These are phyloP conservation scores for Podaxis sp. DNA, from an alignment of 768 basidiomycete genomes.

Conservation along the genomic window DNA sequence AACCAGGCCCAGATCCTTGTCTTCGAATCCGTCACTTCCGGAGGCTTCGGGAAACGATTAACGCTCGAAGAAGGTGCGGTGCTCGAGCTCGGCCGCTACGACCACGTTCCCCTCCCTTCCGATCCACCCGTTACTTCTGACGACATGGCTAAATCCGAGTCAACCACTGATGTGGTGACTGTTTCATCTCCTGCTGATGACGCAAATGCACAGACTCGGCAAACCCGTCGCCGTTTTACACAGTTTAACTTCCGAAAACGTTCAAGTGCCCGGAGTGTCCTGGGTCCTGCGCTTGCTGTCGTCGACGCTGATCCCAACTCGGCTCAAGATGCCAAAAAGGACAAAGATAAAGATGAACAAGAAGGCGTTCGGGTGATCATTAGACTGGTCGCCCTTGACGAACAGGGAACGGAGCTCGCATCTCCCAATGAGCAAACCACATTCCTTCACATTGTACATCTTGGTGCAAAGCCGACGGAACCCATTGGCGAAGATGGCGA, in stretches of 20 bases:
- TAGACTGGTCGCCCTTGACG: conserved; percentile 77
- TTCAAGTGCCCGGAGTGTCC: conserved; percentile 45
- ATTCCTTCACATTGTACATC: conserved; percentile 80
- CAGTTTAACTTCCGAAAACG: conserved; percentile 67
- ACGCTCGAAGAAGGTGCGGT: conserved; percentile 76
- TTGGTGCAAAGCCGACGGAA: conserved; percentile 44
- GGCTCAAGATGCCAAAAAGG: conserved; percentile 35
- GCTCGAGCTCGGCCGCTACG: conserved; percentile 78
- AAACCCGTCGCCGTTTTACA: conserved; percentile 57
- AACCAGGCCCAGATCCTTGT: conserved; percentile 49
- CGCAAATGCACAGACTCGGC: conserved; percentile 10
- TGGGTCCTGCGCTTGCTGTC: conserved; percentile 77
- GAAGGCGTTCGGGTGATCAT: conserved; percentile 80
- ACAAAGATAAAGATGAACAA: conserved; percentile 45
- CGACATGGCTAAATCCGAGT: conserved; percentile 21
- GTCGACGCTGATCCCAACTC: conserved; percentile 65
- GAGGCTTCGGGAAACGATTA: conserved; percentile 78
- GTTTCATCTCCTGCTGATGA: conserved; percentile 11
- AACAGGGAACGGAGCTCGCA: conserved; percentile 62
- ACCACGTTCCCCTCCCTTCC: conserved; percentile 33
- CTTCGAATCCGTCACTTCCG: conserved; percentile 66
- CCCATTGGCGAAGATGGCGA: conserved; percentile 32
- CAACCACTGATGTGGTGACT: conserved; percentile 13
- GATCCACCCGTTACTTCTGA: conserved; percentile 1
- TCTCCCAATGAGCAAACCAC: conserved; percentile 85